Percentiles rank a stretch among this genome's conserved stretches.
These are phyloP conservation scores for Blastocystis sp. DNA, from an alignment of 352 stramenopile genomes.

Conservation along the genomic window DNA sequence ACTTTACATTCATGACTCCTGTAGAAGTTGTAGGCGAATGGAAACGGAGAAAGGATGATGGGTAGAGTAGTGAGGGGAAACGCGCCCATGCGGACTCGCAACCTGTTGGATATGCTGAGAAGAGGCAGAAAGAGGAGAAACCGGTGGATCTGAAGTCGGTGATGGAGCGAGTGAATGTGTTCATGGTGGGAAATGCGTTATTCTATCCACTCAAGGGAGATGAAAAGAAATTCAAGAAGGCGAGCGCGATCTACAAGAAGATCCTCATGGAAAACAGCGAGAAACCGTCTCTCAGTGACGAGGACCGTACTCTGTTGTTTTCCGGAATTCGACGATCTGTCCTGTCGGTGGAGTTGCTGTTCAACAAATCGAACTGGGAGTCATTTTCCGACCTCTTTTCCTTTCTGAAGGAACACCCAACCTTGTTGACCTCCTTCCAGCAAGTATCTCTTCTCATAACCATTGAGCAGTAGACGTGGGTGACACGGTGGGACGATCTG, in stretches of 20 bases:
- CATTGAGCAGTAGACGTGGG: neutral
- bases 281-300: neutral
- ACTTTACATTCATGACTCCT: no score
- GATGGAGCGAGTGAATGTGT: constrained; percentile 1
- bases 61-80: no score
- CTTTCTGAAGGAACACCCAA: neutral
- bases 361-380: neutral
- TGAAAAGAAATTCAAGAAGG: constrained; percentile 18
- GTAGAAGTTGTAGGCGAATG: no score
- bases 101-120: neutral
- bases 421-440: neutral
- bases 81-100: no score
- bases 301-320: neutral
- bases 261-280: neutral
- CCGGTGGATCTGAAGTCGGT: neutral
- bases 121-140: neutral
- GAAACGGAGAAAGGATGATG: no score
- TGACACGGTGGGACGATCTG: neutral
- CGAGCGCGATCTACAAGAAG: neutral
- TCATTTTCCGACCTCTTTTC: neutral
- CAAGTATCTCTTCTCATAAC: neutral
- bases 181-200: neutral
- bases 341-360: neutral
- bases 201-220: neutral
- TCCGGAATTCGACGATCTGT: neutral